Base-by-base conservation (phyloP, 2,329 filamentous ascomycete species). In the Colletotrichum australisinense region DNA sequence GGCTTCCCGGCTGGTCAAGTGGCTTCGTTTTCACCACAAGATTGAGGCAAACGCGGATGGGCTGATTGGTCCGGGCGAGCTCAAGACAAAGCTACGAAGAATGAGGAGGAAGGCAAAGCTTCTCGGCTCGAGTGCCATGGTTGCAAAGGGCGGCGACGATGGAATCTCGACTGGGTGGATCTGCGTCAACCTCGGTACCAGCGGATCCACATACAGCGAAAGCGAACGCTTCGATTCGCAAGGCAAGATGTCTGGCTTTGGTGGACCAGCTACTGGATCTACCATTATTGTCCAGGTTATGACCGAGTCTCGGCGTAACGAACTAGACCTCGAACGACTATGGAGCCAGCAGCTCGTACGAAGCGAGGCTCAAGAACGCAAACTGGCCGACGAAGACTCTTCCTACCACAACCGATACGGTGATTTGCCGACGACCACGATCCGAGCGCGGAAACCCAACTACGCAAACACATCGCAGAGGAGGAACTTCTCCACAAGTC, bases 151-250 rank as follows among this genome's bases (percentile, higher is more conserved):
- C 60, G 85, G 88, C 1, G 95, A 98, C 77, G 94, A 98, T 79
- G 96, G 95, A 2, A 94, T 98, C 65, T 92, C 93, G 14, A 98
- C 96, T 1, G 95, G 95, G 11, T 99, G 97, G 97, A 93, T 99
- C 24, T 99, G 97, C 82, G 94, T 98, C 74, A 97, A 98, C 80
- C 89, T 97, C 11, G 94, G 94, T 5, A 90, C 89, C 19, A 88
- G 95, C 1, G 90, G 93, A 56, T 88, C 89, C 26, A 85, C 87
- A n/a, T 78, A 80, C 19, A 79, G 80, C 9, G 87, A 90, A 74
- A 79, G 83, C 16, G 80, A 83, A 12, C 82, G 85, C 30, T 79
- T 87, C 49, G 85, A 87, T 24, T 84, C 85, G 19, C 83, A 84
- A 14, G 87, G 90, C 16, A 86, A 89, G 9, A 91, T 95, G 70